phyloP scores from a whole-genome alignment of 768 basidiomycete species.

The Suillus hirtellus region DNA sequence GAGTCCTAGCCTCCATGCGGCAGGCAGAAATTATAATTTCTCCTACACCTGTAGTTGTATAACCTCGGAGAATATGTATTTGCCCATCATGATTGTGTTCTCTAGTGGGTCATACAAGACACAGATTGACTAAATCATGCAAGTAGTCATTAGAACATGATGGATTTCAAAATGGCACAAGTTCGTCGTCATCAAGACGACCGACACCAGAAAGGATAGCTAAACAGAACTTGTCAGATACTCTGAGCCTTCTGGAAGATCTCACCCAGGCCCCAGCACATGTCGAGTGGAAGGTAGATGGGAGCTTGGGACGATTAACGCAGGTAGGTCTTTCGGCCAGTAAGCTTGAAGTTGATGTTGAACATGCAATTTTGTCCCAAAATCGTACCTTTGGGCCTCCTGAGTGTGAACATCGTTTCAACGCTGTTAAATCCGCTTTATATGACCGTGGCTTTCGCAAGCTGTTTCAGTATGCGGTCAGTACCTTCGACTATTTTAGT shows the following conservation, averaged over 20 bases:
- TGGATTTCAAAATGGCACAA: conserved; percentile 54
- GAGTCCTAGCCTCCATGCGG: conserved; percentile 43
- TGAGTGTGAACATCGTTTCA: conserved; percentile 37
- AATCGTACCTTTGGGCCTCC: conserved; percentile 18
- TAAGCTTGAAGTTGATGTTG: conserved; percentile 50
- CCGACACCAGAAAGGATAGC: neutral
- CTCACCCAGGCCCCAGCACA: conserved; percentile 30
- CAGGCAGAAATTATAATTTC: conserved; percentile 23
- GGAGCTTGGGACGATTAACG: conserved; percentile 65
- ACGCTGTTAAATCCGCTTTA: conserved; percentile 46
- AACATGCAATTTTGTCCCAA: conserved; percentile 63
- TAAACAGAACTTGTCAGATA: conserved; percentile 15
- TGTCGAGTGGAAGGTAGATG: conserved; percentile 58
- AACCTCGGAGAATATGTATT: neutral
- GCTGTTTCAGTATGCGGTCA: conserved; percentile 20
- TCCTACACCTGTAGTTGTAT: neutral
- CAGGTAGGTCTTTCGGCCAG: conserved; percentile 55
- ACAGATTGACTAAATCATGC: conserved; percentile 44
- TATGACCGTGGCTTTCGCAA: conserved; percentile 26
- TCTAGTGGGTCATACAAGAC: conserved; percentile 42
- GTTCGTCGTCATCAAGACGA: conserved; percentile 38
- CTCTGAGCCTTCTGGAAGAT: conserved; percentile 6
- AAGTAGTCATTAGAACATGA: conserved; percentile 42
- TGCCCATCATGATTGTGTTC: conserved; percentile 30
- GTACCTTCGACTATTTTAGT: neutral